Evolutionary conservation across 495 filamentous ascomycete species (phyloP), one percentile per base, ranked within the genome.

Genomic region (Aspergillus bridgeri): DNA sequence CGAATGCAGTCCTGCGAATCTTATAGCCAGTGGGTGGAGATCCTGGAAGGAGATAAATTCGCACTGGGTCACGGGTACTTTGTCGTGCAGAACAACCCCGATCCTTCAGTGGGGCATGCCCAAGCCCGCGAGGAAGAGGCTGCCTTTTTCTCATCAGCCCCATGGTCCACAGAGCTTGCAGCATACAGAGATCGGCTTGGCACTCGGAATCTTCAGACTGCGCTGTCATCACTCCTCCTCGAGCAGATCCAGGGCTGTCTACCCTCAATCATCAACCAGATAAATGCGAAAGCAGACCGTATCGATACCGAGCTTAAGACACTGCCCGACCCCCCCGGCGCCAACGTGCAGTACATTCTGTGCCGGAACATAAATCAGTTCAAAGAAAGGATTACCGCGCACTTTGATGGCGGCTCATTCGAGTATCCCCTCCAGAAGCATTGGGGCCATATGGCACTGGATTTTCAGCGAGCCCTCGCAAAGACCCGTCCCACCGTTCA

Each of bases 21-120:
- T 0, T 67, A 83, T 24, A 53, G 64, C 0, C 81, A 83, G 20
- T 89, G 87, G 82, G 55, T 80, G 0, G 67, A 77, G 0, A 85
- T 89, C 47, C 69, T 94, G 13, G 67, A 71, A 0, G 85, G 84
- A 0, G 42, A 70, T 4, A 70, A 70, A 5, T 86, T 87, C 54
- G 42, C 56, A 0, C 78, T 88, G 0, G 87, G 87, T 0, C 77
- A 87, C 42, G 84, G 84, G 0, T 89, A 87, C 54, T 88, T 82
- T 53, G 82, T 89, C 23, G 79, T 89, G 19, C 85, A 82, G 0
- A 83, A 82, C 50, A 82, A 82, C n/a, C 75, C 78, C 0, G 51
- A 85, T 69, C 60, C 79, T 43, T 6, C 69, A 46, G 44, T 84
- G 55, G 56, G 80, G 23, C 78, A 90, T 49, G 67, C 75, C 2